Base-by-base conservation (phyloP, 139 green algal species). In the Klebsormidium nitens region DNA sequence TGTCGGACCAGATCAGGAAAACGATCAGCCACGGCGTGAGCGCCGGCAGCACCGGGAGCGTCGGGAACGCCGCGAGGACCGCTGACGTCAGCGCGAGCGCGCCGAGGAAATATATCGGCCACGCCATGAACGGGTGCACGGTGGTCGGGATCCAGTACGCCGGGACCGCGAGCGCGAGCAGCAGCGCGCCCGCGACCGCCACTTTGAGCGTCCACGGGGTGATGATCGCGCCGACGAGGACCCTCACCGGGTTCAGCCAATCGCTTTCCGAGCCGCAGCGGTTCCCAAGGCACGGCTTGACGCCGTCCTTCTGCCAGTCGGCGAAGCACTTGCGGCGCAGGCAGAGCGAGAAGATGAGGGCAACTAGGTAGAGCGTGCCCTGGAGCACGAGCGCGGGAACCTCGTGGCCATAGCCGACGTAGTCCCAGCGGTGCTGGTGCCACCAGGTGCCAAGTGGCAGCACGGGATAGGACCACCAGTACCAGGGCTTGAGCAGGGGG, bases 391-490 rank as follows among this genome's bases (percentile, higher is more conserved):
- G 11, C 11, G 42, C 42, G 42, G 42, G 42, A 8, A 14, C 14
- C 55, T 63, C 55, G 29, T 63, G 55, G 55, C 32, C 11, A 14
- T 63, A 63, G 14, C 55, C 55, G 14, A 63, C 14, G 8, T 32
- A 14, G 11, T 63, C 55, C 11, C 55, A 14, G 55, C 66, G 57
- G 5, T 72, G 6, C 32, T 71, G 11, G 55, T 77, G 69, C 69
- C 60, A 77, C 1, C 42, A 11, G 19, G 48, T 19, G 8, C 29
- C 48, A 28, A 75, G 64, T 17, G 71, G 67, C 19, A 80, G 72
- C 5, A 80, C 5, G 1, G 72, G 72, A 19, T 28, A 75, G 26
- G 57, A 66, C 72, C 72, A 80, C 72, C 65, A 80, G 49, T 56
- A 80, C 65, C 72, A 80, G 17, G 72, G 72, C 66, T 80, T 80